A percentile compares a stretch with the other conserved stretches of the same genome.
Conservation (phyloP, 345 rosid species). For the Arabis alpina region DNA sequence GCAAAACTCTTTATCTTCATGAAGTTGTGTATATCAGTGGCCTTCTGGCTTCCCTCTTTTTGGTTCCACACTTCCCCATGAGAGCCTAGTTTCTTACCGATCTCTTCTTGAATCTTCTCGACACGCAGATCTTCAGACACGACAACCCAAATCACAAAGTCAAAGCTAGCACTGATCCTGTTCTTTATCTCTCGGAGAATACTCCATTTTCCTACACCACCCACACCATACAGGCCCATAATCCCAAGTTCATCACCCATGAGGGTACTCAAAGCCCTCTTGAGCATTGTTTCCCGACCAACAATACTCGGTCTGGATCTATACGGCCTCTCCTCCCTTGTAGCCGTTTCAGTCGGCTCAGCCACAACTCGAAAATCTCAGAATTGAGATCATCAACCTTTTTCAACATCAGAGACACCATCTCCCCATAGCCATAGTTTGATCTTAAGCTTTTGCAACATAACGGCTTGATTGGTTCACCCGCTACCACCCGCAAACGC, state of each 20-base stretch:
- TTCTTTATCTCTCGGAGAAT: slow-evolving; percentile 31
- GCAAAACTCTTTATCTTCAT: slow-evolving; percentile 6
- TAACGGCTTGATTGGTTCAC: too few species aligned
- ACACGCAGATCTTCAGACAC: slow-evolving; percentile 21
- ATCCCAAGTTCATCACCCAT: neutral
- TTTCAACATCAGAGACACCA: neutral
- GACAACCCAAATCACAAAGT: slow-evolving; percentile 11
- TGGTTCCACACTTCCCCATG: slow-evolving; percentile 16
- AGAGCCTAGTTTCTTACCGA: slow-evolving; percentile 17
- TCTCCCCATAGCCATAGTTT: slow-evolving; percentile 7
- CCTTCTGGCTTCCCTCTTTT: slow-evolving; percentile 17
- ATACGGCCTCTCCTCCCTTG: neutral
- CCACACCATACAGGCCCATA: slow-evolving; percentile 23
- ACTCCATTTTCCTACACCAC: slow-evolving; percentile 34
- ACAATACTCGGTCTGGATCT: slow-evolving; percentile 10
- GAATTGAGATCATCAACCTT: slow-evolving; percentile 1
- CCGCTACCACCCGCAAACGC: too few species aligned
- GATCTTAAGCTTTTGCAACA: neutral
- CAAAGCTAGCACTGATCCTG: slow-evolving; percentile 1
- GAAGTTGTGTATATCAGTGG: neutral
- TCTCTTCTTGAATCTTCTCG: slow-evolving; percentile 29
- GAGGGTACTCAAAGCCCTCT: slow-evolving; percentile 5
- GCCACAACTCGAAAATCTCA: slow-evolving; percentile 15
- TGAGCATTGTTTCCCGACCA: slow-evolving; percentile 23
- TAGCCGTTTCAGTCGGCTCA: neutral